phyloP scores from a whole-genome alignment of 2,329 filamentous ascomycete genomes.

The Cadophora luteo-olivacea region DNA sequence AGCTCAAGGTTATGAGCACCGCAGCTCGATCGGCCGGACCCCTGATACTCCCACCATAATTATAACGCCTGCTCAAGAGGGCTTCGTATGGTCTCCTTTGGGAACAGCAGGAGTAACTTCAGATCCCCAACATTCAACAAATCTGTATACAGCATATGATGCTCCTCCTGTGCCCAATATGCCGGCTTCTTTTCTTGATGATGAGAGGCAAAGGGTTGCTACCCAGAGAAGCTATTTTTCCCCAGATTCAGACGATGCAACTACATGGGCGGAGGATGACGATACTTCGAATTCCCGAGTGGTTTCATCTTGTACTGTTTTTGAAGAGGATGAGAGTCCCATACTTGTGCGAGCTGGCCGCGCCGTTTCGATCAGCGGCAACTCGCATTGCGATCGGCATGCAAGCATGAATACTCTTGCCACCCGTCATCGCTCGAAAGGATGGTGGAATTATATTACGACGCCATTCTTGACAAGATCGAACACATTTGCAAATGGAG shows the following conservation, averaged over 20 bases:
- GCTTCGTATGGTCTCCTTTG: constrained; percentile 42
- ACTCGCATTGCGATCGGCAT: constrained; percentile 30
- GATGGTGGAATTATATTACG: constrained; percentile 81
- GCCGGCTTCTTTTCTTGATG: constrained; percentile 47
- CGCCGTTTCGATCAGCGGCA: constrained; percentile 44
- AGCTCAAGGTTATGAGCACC: constrained; percentile 35
- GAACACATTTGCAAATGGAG: constrained; percentile 42
- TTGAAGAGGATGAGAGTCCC: constrained; percentile 70
- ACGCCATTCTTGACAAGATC: constrained; percentile 65
- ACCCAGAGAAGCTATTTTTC: constrained; percentile 42
- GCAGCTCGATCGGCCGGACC: constrained; percentile 32
- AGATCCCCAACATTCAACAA: background rate
- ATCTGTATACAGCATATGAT: constrained; percentile 36
- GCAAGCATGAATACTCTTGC: constrained; percentile 41
- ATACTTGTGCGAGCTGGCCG: constrained; percentile 48
- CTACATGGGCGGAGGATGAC: constrained; percentile 41
- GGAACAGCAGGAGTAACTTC: background rate
- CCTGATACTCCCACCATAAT: constrained; percentile 56
- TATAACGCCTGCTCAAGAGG: constrained; percentile 57
- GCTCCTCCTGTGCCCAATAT: constrained; percentile 67
- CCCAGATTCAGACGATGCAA: constrained; percentile 42
- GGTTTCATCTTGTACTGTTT: constrained; percentile 63
- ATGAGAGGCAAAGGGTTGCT: constrained; percentile 38
- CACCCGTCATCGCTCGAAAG: constrained; percentile 60
- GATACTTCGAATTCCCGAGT: constrained; percentile 34